Evolutionary conservation across 495 filamentous ascomycete species (phyloP).

Genomic region (Elaphomyces granulatus): DNA sequence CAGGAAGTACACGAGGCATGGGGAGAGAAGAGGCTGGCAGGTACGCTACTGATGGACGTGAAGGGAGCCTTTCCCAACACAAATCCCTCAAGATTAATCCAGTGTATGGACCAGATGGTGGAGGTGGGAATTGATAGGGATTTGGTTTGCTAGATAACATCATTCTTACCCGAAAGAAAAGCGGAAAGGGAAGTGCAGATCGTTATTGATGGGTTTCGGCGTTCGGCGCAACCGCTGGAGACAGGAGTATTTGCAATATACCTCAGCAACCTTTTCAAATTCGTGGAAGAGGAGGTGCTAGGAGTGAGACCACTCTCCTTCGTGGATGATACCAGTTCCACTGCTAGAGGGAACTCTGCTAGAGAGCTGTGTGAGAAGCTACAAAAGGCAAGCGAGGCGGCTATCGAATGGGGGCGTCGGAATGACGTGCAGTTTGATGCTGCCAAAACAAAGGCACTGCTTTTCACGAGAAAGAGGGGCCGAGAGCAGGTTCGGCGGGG

Average conservation of each 20-base stretch:
- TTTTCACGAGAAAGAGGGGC: too few species aligned
- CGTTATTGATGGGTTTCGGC: constrained; percentile 1
- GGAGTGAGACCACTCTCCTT: background rate
- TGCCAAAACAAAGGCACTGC: too few species aligned
- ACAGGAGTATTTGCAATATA: constrained; percentile 7
- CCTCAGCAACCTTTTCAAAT: constrained; percentile 1
- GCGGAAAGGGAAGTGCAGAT: background rate
- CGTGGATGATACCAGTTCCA: background rate
- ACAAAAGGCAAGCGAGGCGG: too few species aligned
- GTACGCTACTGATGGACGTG: constrained; percentile 3
- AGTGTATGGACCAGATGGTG: background rate
- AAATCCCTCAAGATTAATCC: background rate
- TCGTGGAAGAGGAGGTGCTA: background rate
- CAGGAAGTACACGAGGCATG: background rate
- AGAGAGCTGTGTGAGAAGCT: too few species aligned
- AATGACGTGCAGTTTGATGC: too few species aligned
- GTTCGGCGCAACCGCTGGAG: too few species aligned
- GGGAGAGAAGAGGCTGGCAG: background rate
- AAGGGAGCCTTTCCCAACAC: background rate
- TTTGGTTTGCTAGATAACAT: background rate
- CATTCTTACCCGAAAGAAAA: too few species aligned
- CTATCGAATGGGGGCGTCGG: too few species aligned
- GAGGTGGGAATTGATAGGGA: background rate
- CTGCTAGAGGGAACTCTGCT: too few species aligned
- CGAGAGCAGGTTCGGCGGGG: too few species aligned